Evolutionary conservation across 164 flowering plant genomes (phyloP).

Genomic region (Taxillus chinensis): DNA sequence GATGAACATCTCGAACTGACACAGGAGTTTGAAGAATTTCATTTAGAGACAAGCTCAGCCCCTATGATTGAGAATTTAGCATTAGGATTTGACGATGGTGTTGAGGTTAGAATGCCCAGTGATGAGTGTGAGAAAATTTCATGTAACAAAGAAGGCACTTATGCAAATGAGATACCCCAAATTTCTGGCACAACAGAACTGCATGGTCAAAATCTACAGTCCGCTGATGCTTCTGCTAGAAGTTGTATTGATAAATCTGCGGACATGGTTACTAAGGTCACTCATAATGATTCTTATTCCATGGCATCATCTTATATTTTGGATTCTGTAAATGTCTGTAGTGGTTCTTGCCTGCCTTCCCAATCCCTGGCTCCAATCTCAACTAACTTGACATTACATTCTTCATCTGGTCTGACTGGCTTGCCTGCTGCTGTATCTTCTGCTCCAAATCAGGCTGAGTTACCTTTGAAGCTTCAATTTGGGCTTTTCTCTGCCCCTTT

Average conservation of each 20-base stretch:
- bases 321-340: constrained; percentile 21
- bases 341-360: constrained; percentile 17
- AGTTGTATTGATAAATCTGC: constrained; percentile 21
- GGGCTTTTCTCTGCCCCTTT: constrained; percentile 89
- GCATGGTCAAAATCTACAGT: constrained; percentile 16
- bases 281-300: constrained; percentile 15
- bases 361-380: constrained; percentile 24
- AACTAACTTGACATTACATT: constrained; percentile 15
- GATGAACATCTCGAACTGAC: constrained; percentile 44
- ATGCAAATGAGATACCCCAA: constrained; percentile 20
- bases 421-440: constrained; percentile 31
- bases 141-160: constrained; percentile 25
- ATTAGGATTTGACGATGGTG: constrained; percentile 76
- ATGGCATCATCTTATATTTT: constrained; percentile 18
- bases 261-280: constrained; percentile 21
- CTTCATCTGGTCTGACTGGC: constrained; percentile 26
- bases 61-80: constrained; percentile 38
- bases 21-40: constrained; percentile 50
- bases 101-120: constrained; percentile 53
- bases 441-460: constrained; percentile 35
- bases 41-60: constrained; percentile 37
- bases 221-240: constrained; percentile 19
- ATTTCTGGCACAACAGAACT: constrained; percentile 22
- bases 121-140: constrained; percentile 51
- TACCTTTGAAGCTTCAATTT: constrained; percentile 74